Evolutionary conservation across 2,329 filamentous ascomycete genomes (phyloP).

Genomic region (Hypoxylon sp.): DNA sequence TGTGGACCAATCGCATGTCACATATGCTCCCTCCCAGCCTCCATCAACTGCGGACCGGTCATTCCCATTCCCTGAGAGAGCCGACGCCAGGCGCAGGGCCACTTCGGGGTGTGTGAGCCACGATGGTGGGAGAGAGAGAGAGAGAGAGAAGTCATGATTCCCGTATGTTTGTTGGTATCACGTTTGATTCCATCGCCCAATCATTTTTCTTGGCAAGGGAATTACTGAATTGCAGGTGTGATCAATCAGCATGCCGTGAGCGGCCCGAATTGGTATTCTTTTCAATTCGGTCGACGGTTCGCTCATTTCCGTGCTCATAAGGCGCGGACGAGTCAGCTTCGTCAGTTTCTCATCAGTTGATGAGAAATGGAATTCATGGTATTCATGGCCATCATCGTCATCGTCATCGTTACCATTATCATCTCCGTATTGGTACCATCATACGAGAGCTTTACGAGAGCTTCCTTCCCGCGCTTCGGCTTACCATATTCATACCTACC

Average conservation of each 20-base stretch:
- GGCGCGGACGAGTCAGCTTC: constrained; percentile 2
- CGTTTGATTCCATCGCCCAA: constrained; percentile 24
- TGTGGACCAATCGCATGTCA: constrained; percentile 28
- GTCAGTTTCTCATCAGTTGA: no score
- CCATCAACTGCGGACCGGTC: constrained; percentile 11
- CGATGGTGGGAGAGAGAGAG: constrained; percentile 22
- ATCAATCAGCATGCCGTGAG: constrained; percentile 37
- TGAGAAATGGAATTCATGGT: constrained; percentile 8
- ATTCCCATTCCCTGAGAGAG: constrained; percentile 32
- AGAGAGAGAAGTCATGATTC: constrained; percentile 20
- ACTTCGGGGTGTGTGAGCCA: constrained; percentile 31
- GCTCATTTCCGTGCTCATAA: constrained; percentile 10
- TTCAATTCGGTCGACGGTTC: constrained; percentile 22
- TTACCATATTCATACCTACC: no score
- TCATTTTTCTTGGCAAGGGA: constrained; percentile 33
- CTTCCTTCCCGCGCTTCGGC: constrained; percentile 26
- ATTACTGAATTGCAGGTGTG: constrained; percentile 27
- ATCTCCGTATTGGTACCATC: constrained; percentile 10
- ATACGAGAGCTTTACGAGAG: constrained; percentile 22
- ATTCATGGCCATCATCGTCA: constrained; percentile 7
- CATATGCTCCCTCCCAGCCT: constrained; percentile 10
- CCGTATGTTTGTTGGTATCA: constrained; percentile 30
- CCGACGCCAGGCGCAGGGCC: constrained; percentile 39
- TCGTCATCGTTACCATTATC: constrained; percentile 10
- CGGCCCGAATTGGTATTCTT: constrained; percentile 33